These are phyloP conservation scores for Candida ipomoeae DNA, from an alignment of 805 yeast genomes.

Conservation along the genomic window DNA sequence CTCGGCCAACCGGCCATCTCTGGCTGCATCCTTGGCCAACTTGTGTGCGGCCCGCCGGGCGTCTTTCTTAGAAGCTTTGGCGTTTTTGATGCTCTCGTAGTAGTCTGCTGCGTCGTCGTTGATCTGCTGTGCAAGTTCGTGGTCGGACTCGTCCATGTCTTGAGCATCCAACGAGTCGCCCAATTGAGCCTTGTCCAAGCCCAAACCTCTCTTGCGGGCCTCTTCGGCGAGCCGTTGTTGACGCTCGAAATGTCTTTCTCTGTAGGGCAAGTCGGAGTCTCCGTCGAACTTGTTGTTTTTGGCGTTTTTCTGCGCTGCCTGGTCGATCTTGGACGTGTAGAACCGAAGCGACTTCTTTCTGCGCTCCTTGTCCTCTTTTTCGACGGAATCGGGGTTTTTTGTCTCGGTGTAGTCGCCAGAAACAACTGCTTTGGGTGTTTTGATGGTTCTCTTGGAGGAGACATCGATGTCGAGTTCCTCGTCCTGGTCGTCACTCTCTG, in stretches of 20 bases:
- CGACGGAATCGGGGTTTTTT: slow-evolving; percentile 67
- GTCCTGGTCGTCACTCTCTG: slow-evolving; percentile 11
- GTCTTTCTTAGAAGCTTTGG: slow-evolving; percentile 46
- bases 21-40: slow-evolving; percentile 71
- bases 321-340: slow-evolving; percentile 95
- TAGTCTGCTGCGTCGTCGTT: slow-evolving; percentile 50
- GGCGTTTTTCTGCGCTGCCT: slow-evolving; percentile 57
- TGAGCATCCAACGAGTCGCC: slow-evolving; percentile 55
- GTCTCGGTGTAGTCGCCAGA: slow-evolving; percentile 63
- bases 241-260: slow-evolving; percentile 84
- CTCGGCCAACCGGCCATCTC: slow-evolving; percentile 78
- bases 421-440: slow-evolving; percentile 17
- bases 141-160: slow-evolving; percentile 49
- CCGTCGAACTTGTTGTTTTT: slow-evolving; percentile 58
- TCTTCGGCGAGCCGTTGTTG: slow-evolving; percentile 83
- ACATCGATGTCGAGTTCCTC: slow-evolving; percentile 44
- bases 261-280: slow-evolving; percentile 88
- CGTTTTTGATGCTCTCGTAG: slow-evolving; percentile 51
- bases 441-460: slow-evolving; percentile 49
- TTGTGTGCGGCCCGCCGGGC: slow-evolving; percentile 62
- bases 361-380: slow-evolving; percentile 77
- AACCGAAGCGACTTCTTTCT: slow-evolving; percentile 82
- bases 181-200: slow-evolving; percentile 42
- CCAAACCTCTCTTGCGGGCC: slow-evolving; percentile 76
- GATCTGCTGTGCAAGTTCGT: slow-evolving; percentile 36